Percentiles rank a stretch among this genome's conserved stretches.
Conservation (phyloP, 768 basidiomycete species). For the Holtermanniella nyarrowii region DNA sequence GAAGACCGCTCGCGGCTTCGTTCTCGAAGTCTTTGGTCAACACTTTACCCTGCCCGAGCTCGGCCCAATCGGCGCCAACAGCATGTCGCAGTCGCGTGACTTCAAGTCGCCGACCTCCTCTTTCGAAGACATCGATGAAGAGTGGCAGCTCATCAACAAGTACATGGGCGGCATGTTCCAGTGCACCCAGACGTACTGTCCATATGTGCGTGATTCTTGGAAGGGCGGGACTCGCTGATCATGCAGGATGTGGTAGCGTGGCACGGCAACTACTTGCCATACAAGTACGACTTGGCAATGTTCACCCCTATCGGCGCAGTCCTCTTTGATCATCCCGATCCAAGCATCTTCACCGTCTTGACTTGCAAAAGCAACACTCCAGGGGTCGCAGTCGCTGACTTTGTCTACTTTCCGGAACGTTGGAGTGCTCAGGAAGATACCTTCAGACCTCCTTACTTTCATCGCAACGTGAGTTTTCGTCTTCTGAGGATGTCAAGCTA, state of each 20-base stretch:
- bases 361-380: neutral
- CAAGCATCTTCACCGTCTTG: neutral
- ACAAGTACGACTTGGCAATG: neutral
- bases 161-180: neutral
- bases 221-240: neutral
- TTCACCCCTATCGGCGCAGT: neutral
- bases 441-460: neutral
- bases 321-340: conserved; percentile 1
- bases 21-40: conserved; percentile 55
- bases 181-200: neutral
- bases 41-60: conserved; percentile 58
- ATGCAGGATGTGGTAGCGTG: neutral
- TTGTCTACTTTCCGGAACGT: neutral
- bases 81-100: conserved; percentile 57
- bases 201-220: neutral
- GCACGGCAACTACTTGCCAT: conserved; percentile 3
- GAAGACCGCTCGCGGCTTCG: conserved; percentile 53
- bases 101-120: conserved; percentile 57
- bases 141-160: conserved; percentile 45
- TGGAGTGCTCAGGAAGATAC: neutral
- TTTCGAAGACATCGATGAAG: conserved; percentile 56
- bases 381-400: neutral
- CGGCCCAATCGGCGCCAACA: conserved; percentile 50
- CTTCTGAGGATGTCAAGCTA: neutral
- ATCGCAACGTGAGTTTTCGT: neutral